A percentile compares a stretch with the other conserved stretches of the same genome.
phyloP scores from a whole-genome alignment of 768 basidiomycete species.

The Russula sp. region DNA sequence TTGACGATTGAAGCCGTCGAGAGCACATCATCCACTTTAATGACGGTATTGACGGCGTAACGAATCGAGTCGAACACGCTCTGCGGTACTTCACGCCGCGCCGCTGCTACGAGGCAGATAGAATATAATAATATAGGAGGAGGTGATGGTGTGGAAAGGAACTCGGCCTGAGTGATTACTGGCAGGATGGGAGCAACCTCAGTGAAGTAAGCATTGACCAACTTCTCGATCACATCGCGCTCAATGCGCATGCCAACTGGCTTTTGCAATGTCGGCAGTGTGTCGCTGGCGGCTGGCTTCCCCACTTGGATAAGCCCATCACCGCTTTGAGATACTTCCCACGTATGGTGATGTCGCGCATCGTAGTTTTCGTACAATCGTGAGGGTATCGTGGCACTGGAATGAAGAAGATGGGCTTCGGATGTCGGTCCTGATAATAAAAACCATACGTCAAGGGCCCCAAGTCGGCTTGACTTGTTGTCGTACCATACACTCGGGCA shows the following conservation, averaged over 20 bases:
- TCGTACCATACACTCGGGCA: slow-evolving; percentile 49
- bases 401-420: slow-evolving; percentile 81
- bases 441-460: neutral
- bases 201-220: slow-evolving; percentile 88
- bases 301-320: slow-evolving; percentile 85
- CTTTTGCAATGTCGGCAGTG: slow-evolving; percentile 48
- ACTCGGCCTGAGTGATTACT: slow-evolving; percentile 82
- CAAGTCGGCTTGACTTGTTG: neutral
- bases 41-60: slow-evolving; percentile 76
- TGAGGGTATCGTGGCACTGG: slow-evolving; percentile 78
- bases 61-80: slow-evolving; percentile 87
- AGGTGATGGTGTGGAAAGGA: slow-evolving; percentile 65
- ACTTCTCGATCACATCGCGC: slow-evolving; percentile 67
- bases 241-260: slow-evolving; percentile 70
- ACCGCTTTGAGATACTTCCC: slow-evolving; percentile 77
- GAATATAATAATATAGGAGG: slow-evolving; percentile 85
- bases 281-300: slow-evolving; percentile 54
- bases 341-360: slow-evolving; percentile 79
- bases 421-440: slow-evolving; percentile 70
- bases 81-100: slow-evolving; percentile 77
- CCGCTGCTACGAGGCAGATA: slow-evolving; percentile 89
- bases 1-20: slow-evolving; percentile 82
- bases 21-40: slow-evolving; percentile 87
- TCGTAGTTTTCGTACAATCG: slow-evolving; percentile 86
- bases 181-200: slow-evolving; percentile 89